phyloP scores from a whole-genome alignment of 345 rosid genomes.

The Hirschfeldia incana region DNA sequence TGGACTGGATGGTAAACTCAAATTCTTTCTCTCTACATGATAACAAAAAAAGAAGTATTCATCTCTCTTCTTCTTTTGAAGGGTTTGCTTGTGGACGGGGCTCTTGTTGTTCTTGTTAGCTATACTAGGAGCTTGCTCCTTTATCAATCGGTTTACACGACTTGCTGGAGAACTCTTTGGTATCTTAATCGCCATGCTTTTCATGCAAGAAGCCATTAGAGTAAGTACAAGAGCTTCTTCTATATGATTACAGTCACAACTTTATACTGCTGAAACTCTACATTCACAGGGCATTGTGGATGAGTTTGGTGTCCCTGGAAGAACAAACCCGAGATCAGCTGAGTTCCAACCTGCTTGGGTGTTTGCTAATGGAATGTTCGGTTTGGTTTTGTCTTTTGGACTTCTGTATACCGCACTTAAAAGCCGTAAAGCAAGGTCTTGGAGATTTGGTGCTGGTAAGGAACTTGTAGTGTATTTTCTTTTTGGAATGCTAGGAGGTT shows the following conservation, averaged over 20 bases:
- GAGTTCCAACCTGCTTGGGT: conserved; percentile 84
- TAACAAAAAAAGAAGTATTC: neutral
- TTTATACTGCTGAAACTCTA: neutral
- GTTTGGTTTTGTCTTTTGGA: conserved; percentile 78
- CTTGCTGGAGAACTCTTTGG: conserved; percentile 93
- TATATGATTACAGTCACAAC: neutral
- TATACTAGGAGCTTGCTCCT: conserved; percentile 84
- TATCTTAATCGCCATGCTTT: conserved; percentile 89
- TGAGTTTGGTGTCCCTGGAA: conserved; percentile 79
- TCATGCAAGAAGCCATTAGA: conserved; percentile 90
- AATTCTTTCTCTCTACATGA: neutral
- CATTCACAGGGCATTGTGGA: conserved; percentile 68
- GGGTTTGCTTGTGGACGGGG: conserved; percentile 98
- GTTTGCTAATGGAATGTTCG: conserved; percentile 91
- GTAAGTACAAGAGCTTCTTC: conserved; percentile 44
- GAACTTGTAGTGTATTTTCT: conserved; percentile 7
- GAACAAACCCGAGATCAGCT: conserved; percentile 60
- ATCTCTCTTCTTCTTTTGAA: conserved; percentile 22
- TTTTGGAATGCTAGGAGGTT: neutral
- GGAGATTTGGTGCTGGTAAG: conserved; percentile 91
- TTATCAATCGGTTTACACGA: conserved; percentile 92
- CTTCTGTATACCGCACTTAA: conserved; percentile 69
- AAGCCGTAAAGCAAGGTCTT: conserved; percentile 86
- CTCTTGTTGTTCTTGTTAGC: conserved; percentile 82
- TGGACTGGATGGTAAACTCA: conserved; percentile 90